These are phyloP conservation scores for Pleurozium schreberi DNA, from an alignment of 225 moss, liverwort and hornwort genomes.

Conservation along the genomic window DNA sequence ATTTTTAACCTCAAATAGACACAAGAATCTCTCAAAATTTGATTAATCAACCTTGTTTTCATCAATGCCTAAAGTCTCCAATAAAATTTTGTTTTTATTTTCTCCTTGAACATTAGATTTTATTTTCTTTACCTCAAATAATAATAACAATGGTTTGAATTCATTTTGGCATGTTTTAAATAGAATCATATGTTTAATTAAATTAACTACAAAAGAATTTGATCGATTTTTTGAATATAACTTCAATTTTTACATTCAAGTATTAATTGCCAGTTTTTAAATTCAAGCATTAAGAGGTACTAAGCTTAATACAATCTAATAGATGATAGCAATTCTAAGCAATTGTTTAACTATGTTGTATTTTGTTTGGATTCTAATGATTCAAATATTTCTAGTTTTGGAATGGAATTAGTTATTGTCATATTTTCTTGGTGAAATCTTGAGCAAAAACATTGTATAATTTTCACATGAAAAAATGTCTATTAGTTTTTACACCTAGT, in stretches of 20 bases:
- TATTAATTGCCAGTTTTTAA: too few relatives aligned
- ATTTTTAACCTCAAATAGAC: fast-evolving
- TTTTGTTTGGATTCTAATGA: not conserved
- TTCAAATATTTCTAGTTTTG: not conserved
- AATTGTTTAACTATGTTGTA: not conserved
- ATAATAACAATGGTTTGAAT: not conserved
- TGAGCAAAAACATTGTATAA: not conserved
- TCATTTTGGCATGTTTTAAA: fast-evolving
- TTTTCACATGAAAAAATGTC: not conserved
- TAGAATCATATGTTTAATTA: not conserved
- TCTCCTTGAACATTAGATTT: not conserved
- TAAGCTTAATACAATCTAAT: not conserved
- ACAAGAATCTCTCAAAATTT: not conserved
- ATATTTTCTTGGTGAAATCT: not conserved
- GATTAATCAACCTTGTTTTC: not conserved
- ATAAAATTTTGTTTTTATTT: not conserved
- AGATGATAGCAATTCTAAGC: not conserved
- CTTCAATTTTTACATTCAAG: too few relatives aligned
- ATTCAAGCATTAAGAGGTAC: not conserved
- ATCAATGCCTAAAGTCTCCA: too few relatives aligned
- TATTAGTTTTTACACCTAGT: not conserved
- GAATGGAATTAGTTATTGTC: too few relatives aligned
- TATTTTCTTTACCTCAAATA: not conserved
- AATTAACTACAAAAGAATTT: not conserved
- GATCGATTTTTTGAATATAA: not conserved